A percentile compares a stretch with the other conserved stretches of the same genome.
Conservation (phyloP, 75 land plant genomes). For the Pinus taeda region DNA sequence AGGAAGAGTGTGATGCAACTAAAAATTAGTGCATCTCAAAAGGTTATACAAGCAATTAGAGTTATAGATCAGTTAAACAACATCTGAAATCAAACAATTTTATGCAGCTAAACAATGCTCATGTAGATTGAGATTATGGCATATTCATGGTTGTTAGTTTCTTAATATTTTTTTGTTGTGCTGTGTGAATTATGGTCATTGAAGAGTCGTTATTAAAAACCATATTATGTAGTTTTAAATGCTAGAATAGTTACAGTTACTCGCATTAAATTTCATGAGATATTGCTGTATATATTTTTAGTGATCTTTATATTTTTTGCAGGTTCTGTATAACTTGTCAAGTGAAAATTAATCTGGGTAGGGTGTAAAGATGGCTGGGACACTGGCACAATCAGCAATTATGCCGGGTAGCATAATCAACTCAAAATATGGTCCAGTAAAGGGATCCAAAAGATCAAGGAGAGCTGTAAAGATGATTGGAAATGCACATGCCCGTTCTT, state of each 20-base stretch:
- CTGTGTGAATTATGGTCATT: not conserved
- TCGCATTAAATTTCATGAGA: not conserved
- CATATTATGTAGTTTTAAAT: not conserved
- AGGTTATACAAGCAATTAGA: too few species aligned
- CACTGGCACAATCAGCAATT: constrained; percentile 15
- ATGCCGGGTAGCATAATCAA: constrained; percentile 4
- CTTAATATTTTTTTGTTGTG: not conserved
- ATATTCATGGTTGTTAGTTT: too few species aligned
- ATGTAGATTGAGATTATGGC: too few species aligned
- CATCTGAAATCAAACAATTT: too few species aligned
- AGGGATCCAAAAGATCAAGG: constrained; percentile 7
- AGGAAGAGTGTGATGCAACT: too few species aligned
- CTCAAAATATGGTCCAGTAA: not conserved
- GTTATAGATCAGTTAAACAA: too few species aligned
- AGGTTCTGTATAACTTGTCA: not conserved
- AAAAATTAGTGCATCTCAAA: too few species aligned
- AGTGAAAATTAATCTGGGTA: not conserved
- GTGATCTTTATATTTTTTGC: not conserved
- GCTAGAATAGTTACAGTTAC: not conserved
- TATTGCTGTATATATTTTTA: not conserved
- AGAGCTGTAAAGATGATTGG: constrained; percentile 5
- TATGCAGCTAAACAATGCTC: too few species aligned
- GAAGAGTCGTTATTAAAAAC: not conserved
- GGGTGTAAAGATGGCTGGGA: constrained; percentile 13
- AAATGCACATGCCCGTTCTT: not conserved